phyloP scores from a whole-genome alignment of 2,329 filamentous ascomycete species.

The Botrytis medusae region DNA sequence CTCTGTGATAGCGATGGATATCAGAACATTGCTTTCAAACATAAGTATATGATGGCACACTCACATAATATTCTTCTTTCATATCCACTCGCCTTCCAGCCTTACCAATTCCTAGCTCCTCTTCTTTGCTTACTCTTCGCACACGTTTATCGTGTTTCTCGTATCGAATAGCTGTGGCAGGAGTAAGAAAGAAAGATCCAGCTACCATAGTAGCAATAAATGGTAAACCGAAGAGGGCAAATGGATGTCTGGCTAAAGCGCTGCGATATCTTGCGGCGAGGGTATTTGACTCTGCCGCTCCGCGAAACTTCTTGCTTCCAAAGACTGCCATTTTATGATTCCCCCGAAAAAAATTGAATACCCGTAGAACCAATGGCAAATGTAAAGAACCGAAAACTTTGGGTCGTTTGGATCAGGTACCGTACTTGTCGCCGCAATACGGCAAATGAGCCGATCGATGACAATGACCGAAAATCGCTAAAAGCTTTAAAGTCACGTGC shows the following conservation, averaged over 20 bases:
- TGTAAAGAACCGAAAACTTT: background rate
- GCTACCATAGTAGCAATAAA: constrained; percentile 89
- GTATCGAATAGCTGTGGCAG: constrained; percentile 89
- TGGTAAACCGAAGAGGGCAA: constrained; percentile 88
- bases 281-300: constrained; percentile 63
- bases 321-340: constrained; percentile 57
- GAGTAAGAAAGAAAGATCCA: constrained; percentile 91
- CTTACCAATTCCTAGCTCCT: constrained; percentile 79
- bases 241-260: constrained; percentile 75
- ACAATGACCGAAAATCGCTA: background rate
- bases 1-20: constrained; percentile 51
- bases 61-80: constrained; percentile 83
- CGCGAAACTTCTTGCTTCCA: constrained; percentile 68
- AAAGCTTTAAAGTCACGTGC: background rate
- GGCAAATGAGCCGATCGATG: background rate
- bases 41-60: constrained; percentile 41
- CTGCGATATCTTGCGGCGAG: constrained; percentile 76
- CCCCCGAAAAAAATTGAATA: no score
- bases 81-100: constrained; percentile 70
- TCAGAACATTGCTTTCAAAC: constrained; percentile 6
- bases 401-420: background rate
- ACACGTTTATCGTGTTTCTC: constrained; percentile 91
- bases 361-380: background rate
- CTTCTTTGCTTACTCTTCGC: constrained; percentile 78
- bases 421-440: background rate